Conservation (phyloP, 129 eudicot species). For the Centella asiatica region DNA sequence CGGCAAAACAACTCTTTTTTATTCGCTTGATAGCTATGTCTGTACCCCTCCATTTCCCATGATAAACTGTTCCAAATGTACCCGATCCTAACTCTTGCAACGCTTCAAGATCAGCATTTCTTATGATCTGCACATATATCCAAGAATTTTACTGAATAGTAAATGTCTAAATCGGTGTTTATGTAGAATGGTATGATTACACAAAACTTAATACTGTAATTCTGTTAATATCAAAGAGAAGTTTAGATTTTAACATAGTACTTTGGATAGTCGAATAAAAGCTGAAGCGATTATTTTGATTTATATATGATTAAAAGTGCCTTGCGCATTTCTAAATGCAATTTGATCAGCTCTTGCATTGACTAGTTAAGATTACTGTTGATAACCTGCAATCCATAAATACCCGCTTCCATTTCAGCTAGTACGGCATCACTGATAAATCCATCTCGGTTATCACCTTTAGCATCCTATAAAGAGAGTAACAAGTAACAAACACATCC, state of each 20-base stretch:
- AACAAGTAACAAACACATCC: too few relatives aligned
- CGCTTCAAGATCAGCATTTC: slow-evolving; percentile 85
- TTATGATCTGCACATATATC: slow-evolving; percentile 60
- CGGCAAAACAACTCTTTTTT: slow-evolving; percentile 82
- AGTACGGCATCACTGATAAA: background rate
- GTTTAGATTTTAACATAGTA: too few relatives aligned
- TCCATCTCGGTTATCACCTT: background rate
- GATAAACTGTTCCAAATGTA: slow-evolving; percentile 85
- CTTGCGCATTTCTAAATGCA: too few relatives aligned
- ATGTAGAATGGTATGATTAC: too few relatives aligned
- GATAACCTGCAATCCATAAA: background rate
- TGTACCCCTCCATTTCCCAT: slow-evolving; percentile 7
- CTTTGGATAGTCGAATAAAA: too few relatives aligned
- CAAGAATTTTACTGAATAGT: too few relatives aligned
- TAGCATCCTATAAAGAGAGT: background rate
- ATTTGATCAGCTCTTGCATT: too few relatives aligned
- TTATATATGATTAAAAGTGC: too few relatives aligned
- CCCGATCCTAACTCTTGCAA: slow-evolving; percentile 92
- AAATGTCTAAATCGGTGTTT: too few relatives aligned
- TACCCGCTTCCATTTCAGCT: slow-evolving; percentile 6
- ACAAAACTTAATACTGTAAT: too few relatives aligned
- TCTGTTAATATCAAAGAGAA: too few relatives aligned
- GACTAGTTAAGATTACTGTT: background rate
- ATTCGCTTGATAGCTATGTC: slow-evolving; percentile 47
- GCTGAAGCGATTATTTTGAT: too few relatives aligned